Base-by-base conservation (phyloP, 75 land plant species). In the Selaginella tamariscina region DNA sequence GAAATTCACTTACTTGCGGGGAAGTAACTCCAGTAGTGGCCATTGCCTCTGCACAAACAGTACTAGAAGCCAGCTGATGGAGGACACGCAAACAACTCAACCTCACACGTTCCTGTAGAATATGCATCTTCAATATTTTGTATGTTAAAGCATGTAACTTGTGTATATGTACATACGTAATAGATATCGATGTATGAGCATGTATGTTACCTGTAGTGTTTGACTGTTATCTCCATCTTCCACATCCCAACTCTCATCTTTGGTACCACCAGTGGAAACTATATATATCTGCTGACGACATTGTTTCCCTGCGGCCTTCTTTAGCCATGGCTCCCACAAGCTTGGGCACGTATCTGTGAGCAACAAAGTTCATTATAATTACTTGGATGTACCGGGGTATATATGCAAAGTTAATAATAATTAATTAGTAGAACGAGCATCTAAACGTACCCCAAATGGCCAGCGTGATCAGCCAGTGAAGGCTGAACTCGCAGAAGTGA, bases 1-100 rank as follows among this genome's bases (percentile, higher is more conserved):
- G n/a, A n/a, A 23, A 65, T 60, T 27, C 11, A 31, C 65, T 70
- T 79, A 94, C 98, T 87, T 95, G 99, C 30, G 97, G 91, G 59
- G 89, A 83, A 31, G 96, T 96, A 0, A 74, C 70, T 71, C 99
- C 89, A 54, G 99, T 84, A 20, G 99, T 89, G 15, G 99, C 99
- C 99, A 95, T 95, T 56, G 99, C 99, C 73, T 95, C 99, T 69
- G 99, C 96, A 84, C 99, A 95, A 29, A 80, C 83, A 24, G 99
- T 95, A 68, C 97, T 91, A 23, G 88, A 82, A 68, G 99, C 99
- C 73, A 95, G 92, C 72, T 95, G 97, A 74, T 95, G 99, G 30
- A 95, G 70, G 9, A 95, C 92, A 22, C 99, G 80, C 54, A 95
- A 74, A 73, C 99, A 95, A 75, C 99, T 95, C 65, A 95, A 88